Percentiles rank a stretch among this genome's conserved stretches.
phyloP scores from a whole-genome alignment of 768 basidiomycete genomes.

The Mycena vitilis region DNA sequence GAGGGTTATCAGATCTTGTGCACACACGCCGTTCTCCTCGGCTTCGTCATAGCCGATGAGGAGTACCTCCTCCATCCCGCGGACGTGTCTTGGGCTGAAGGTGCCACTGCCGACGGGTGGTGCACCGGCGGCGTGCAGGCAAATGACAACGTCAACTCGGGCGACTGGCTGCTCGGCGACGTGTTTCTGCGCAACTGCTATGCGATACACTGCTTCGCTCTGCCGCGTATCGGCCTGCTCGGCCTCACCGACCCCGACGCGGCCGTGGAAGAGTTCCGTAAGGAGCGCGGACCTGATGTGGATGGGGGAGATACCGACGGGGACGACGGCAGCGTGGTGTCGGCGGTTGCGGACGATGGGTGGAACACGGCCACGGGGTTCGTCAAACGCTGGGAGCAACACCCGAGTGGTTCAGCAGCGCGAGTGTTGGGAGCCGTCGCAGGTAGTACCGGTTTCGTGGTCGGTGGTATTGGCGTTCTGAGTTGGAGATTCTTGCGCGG shows the following conservation, averaged over 20 bases:
- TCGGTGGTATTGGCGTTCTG: slow-evolving; percentile 25
- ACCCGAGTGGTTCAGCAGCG: not conserved
- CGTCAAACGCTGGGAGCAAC: slow-evolving; percentile 34
- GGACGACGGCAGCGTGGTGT: not conserved
- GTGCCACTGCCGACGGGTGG: slow-evolving; percentile 53
- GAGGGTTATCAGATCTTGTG: slow-evolving; percentile 64
- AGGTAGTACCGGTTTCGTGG: slow-evolving; percentile 28
- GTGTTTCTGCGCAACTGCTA: slow-evolving; percentile 70
- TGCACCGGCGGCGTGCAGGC: slow-evolving; percentile 69
- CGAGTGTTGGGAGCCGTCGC: slow-evolving; percentile 23
- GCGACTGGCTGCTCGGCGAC: slow-evolving; percentile 74
- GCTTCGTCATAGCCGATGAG: slow-evolving; percentile 58
- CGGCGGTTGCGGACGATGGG: slow-evolving; percentile 7
- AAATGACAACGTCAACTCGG: slow-evolving; percentile 60
- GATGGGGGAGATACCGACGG: not conserved
- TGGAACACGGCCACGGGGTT: slow-evolving; percentile 31
- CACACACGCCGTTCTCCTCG: slow-evolving; percentile 58
- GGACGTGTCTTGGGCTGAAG: slow-evolving; percentile 64
- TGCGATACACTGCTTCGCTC: slow-evolving; percentile 56
- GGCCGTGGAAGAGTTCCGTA: slow-evolving; percentile 53
- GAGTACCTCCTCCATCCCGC: slow-evolving; percentile 63
- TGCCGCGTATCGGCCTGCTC: slow-evolving; percentile 59
- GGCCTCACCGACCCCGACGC: slow-evolving; percentile 53
- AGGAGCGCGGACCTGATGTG: slow-evolving; percentile 55
- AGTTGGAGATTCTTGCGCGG: slow-evolving; percentile 34